Percentiles rank a stretch among this genome's conserved stretches.
Evolutionary conservation across 2,329 filamentous ascomycete species (phyloP).

Genomic region (Pleomassaria siparia): DNA sequence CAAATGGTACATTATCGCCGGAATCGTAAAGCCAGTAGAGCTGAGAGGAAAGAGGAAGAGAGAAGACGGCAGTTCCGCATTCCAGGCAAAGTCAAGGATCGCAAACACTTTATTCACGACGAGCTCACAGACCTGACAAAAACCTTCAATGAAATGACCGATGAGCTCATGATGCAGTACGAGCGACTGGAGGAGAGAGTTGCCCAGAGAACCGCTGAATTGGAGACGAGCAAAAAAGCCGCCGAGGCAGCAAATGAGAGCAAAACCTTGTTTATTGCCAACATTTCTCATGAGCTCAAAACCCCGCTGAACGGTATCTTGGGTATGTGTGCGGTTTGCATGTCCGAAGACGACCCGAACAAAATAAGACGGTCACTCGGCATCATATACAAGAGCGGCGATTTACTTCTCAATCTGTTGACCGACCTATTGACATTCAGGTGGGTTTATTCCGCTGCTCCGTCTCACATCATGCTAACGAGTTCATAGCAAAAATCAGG

Average conservation of each 20-base stretch:
- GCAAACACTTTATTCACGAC: conserved; percentile 75
- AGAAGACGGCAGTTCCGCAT: conserved; percentile 71
- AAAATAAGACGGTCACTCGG: conserved; percentile 81
- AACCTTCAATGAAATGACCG: conserved; percentile 93
- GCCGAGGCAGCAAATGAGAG: conserved; percentile 95
- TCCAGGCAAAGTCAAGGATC: conserved; percentile 76
- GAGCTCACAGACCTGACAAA: conserved; percentile 79
- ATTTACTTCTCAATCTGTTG: conserved; percentile 79
- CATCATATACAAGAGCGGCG: conserved; percentile 85
- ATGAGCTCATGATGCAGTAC: conserved; percentile 86
- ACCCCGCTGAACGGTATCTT: conserved; percentile 95
- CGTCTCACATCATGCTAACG: conserved; percentile 1
- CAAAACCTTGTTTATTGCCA: conserved; percentile 97
- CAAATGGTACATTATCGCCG: conserved; percentile 38
- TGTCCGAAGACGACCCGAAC: conserved; percentile 81
- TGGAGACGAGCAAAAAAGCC: conserved; percentile 87
- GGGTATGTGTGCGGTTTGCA: conserved; percentile 89
- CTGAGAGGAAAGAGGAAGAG: conserved; percentile 42
- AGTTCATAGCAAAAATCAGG: conserved; percentile 77
- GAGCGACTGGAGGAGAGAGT: conserved; percentile 82
- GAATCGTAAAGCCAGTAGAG: conserved; percentile 35
- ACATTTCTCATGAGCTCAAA: conserved; percentile 84
- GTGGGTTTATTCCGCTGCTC: conserved; percentile 10
- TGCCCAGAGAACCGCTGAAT: conserved; percentile 75
- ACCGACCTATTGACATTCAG: conserved; percentile 85